These are phyloP conservation scores for Penicillium sp. DNA, from an alignment of 2,329 filamentous ascomycete species.

Conservation along the genomic window DNA sequence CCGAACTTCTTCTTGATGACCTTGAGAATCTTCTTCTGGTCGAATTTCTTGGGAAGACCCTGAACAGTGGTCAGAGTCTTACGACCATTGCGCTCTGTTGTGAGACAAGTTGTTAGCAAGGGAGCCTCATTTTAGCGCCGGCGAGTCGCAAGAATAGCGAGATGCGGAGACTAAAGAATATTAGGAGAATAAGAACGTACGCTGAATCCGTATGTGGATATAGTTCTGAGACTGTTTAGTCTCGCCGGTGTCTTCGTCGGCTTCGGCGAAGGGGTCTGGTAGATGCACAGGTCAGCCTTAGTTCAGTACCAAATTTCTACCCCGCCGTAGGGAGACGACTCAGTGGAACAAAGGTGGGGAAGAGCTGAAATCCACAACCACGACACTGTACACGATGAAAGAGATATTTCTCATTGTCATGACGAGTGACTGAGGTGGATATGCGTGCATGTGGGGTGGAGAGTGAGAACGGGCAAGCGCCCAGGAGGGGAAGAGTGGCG, in stretches of 20 bases:
- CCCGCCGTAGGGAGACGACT: slow-evolving; percentile 32
- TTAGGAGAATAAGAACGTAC: slow-evolving; percentile 55
- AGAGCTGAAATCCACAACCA: neutral
- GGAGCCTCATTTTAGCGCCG: slow-evolving; percentile 8
- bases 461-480: slow-evolving; percentile 7
- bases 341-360: slow-evolving; percentile 8
- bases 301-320: slow-evolving; percentile 33
- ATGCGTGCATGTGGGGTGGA: slow-evolving; percentile 5
- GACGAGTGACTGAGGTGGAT: neutral
- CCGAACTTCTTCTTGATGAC: slow-evolving; percentile 99
- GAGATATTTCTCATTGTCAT: neutral
- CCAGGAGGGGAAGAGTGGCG: slow-evolving; percentile 28
- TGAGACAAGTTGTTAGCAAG: slow-evolving; percentile 24
- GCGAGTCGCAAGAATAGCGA: slow-evolving; percentile 1
- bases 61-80: slow-evolving; percentile 99
- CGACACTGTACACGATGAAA: neutral
- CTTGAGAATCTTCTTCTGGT: slow-evolving; percentile 99
- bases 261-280: slow-evolving; percentile 99
- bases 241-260: slow-evolving; percentile 98
- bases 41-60: slow-evolving; percentile 97
- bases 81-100: slow-evolving; percentile 97
- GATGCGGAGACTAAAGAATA: neutral
- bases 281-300: slow-evolving; percentile 33
- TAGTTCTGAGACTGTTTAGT: slow-evolving; percentile 94
- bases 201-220: slow-evolving; percentile 99